phyloP scores from a whole-genome alignment of 352 stramenopile genomes.

The Pythium folliculosum region DNA sequence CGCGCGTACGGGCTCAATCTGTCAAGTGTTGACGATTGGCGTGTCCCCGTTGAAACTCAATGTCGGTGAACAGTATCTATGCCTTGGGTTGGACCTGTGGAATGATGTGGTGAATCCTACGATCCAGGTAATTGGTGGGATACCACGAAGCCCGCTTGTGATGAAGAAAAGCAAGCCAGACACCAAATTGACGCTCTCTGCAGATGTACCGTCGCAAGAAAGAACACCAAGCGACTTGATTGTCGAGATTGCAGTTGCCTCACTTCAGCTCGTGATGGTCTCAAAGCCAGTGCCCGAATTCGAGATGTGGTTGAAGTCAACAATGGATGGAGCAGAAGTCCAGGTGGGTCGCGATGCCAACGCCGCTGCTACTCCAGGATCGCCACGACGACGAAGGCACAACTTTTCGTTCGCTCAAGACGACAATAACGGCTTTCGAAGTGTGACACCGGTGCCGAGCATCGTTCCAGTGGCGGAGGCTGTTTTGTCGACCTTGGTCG shows the following conservation, averaged over 20 bases:
- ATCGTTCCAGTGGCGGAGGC: conserved; percentile 24
- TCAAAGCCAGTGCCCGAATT: conserved; percentile 23
- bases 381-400: conserved; percentile 23
- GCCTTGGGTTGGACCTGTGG: conserved; percentile 29
- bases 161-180: not conserved
- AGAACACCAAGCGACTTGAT: not conserved
- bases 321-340: conserved; percentile 21
- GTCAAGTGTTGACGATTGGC: conserved; percentile 5
- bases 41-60: conserved; percentile 26
- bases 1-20: too few species aligned
- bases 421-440: conserved; percentile 21
- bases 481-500: conserved; percentile 5
- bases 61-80: conserved; percentile 27
- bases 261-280: conserved; percentile 24
- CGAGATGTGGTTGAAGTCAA: conserved; percentile 25
- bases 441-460: conserved; percentile 17
- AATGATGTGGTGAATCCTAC: conserved; percentile 31
- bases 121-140: conserved; percentile 18
- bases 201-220: not conserved
- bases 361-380: conserved; percentile 11
- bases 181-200: not conserved
- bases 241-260: conserved; percentile 15
- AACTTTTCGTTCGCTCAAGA: conserved; percentile 26
- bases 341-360: conserved; percentile 13
- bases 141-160: conserved; percentile 10